Percentiles rank a stretch among this genome's conserved stretches.
Conservation (phyloP, 2,329 filamentous ascomycete species). For the Dothistroma septosporum region DNA sequence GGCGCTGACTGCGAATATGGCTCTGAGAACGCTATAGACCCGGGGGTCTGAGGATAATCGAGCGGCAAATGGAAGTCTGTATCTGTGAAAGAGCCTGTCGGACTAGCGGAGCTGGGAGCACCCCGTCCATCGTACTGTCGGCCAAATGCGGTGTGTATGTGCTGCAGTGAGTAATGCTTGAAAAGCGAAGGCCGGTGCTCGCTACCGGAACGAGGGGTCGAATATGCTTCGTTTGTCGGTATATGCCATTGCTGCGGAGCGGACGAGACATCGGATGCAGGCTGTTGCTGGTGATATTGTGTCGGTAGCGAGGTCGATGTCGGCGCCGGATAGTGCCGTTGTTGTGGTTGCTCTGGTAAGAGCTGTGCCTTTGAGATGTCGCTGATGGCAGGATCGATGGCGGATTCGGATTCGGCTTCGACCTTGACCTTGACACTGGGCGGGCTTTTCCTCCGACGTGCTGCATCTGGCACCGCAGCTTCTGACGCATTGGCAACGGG, state of each 20-base stretch:
- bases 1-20: slow-evolving; percentile 34
- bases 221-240: slow-evolving; percentile 38
- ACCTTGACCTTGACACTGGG: slow-evolving; percentile 18
- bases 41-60: slow-evolving; percentile 47
- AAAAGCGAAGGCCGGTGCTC: slow-evolving; percentile 30
- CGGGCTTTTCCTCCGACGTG: slow-evolving; percentile 26
- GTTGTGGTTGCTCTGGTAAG: slow-evolving; percentile 2
- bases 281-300: slow-evolving; percentile 14
- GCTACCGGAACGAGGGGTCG: slow-evolving; percentile 28
- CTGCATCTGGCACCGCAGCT: slow-evolving; percentile 16
- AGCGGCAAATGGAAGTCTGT: slow-evolving; percentile 46
- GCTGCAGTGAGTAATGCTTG: slow-evolving; percentile 39
- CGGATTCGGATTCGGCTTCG: slow-evolving; percentile 14
- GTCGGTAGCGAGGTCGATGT: slow-evolving; percentile 11
- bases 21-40: slow-evolving; percentile 40
- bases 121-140: slow-evolving; percentile 40
- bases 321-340: slow-evolving; percentile 11
- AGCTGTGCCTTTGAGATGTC: slow-evolving; percentile 1
- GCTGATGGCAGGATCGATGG: slow-evolving; percentile 1
- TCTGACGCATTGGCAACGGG: slow-evolving; percentile 49
- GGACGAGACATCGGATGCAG: slow-evolving; percentile 17
- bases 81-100: slow-evolving; percentile 46
- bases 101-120: slow-evolving; percentile 44
- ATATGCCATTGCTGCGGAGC: slow-evolving; percentile 34
- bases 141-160: slow-evolving; percentile 41